Conservation (phyloP, 108 stramenopile species). For the Tribonema minus region DNA sequence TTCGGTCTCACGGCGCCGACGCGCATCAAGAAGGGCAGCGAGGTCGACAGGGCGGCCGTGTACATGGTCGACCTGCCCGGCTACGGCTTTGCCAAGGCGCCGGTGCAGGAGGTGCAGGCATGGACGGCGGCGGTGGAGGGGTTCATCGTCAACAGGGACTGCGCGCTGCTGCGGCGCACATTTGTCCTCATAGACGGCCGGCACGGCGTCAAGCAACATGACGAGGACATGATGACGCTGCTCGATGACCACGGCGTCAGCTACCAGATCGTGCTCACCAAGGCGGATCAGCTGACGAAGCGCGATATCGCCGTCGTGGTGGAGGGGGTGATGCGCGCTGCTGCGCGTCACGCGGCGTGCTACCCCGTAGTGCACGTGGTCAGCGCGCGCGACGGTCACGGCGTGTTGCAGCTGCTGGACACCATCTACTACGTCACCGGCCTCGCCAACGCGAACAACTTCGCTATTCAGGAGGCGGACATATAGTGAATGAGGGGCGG, state of each 20-base stretch:
- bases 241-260: constrained; percentile 6
- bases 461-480: too few species aligned
- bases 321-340: neutral
- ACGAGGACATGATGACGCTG: constrained; percentile 24
- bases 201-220: constrained; percentile 24
- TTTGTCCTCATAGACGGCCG: constrained; percentile 33
- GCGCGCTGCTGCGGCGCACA: constrained; percentile 18
- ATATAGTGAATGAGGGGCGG: too few species aligned
- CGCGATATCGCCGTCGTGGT: neutral
- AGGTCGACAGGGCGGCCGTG: constrained; percentile 49
- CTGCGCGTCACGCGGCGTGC: neutral
- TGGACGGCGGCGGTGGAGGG: constrained; percentile 12
- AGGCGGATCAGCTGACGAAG: constrained; percentile 29
- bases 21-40: constrained; percentile 23
- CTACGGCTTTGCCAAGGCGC: constrained; percentile 67
- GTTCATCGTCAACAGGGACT: constrained; percentile 8
- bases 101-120: neutral
- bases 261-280: constrained; percentile 50
- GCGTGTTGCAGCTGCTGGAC: too few species aligned
- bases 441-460: too few species aligned
- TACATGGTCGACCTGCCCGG: constrained; percentile 86
- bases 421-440: too few species aligned
- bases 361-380: constrained; percentile 20
- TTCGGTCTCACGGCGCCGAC: constrained; percentile 85
- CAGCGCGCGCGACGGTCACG: too few species aligned